These are phyloP conservation scores for Magnusiomyces magnusii DNA, from an alignment of 1,139 yeast species.

Conservation along the genomic window DNA sequence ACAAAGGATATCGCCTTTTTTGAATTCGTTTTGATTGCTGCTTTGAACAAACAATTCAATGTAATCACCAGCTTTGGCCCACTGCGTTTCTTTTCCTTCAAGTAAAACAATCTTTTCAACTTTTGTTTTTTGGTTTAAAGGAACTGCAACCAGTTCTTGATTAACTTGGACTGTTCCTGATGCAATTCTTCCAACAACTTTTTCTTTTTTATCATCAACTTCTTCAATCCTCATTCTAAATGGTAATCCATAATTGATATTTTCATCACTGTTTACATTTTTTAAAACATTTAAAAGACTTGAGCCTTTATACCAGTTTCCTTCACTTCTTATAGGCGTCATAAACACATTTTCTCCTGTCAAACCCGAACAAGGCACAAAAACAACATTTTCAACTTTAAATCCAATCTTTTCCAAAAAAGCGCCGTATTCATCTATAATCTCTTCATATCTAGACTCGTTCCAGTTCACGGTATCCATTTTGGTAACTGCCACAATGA, in stretches of 20 bases:
- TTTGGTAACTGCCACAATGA: constrained; percentile 88
- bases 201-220: constrained; percentile 35
- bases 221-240: constrained; percentile 40
- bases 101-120: constrained; percentile 39
- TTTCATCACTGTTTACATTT: constrained; percentile 19
- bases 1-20: constrained; percentile 68
- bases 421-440: constrained; percentile 75
- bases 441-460: constrained; percentile 73
- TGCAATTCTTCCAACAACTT: constrained; percentile 61
- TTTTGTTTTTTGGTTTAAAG: constrained; percentile 38
- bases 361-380: constrained; percentile 92
- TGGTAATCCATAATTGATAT: constrained; percentile 28
- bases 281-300: constrained; percentile 52
- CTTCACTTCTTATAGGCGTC: background rate
- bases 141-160: constrained; percentile 57
- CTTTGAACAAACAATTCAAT: constrained; percentile 49
- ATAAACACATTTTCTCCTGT: constrained; percentile 93
- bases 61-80: constrained; percentile 67
- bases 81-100: constrained; percentile 20
- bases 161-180: constrained; percentile 74
- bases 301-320: constrained; percentile 58
- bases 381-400: constrained; percentile 88
- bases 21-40: constrained; percentile 44
- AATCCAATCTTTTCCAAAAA: constrained; percentile 90
- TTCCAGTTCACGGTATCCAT: constrained; percentile 89